Evolutionary conservation across 305 asterid genomes (phyloP).

Genomic region (Solanum hybrid): DNA sequence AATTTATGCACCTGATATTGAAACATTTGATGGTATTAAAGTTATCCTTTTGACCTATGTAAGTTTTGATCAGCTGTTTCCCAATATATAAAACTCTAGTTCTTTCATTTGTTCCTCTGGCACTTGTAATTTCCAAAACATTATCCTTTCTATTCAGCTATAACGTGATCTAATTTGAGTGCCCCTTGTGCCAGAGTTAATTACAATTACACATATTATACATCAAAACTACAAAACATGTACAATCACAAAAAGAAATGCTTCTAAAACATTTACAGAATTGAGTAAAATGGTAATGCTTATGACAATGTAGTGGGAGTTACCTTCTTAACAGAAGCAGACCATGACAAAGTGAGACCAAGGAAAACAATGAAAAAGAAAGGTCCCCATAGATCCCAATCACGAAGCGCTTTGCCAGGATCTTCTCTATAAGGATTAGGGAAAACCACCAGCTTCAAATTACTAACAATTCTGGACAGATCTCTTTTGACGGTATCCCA

Average conservation of each 20-base stretch:
- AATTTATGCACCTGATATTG: not conserved
- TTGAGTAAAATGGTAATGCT: not conserved
- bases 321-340: slow-evolving; percentile 91
- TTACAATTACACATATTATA: not conserved
- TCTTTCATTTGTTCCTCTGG: not conserved
- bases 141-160: not conserved
- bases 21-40: not conserved
- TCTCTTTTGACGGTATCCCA: slow-evolving; percentile 92
- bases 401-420: slow-evolving; percentile 96
- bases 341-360: slow-evolving; percentile 90
- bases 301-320: not conserved
- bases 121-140: not conserved
- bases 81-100: not conserved
- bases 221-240: not conserved
- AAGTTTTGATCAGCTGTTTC: not conserved
- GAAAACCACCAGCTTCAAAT: slow-evolving; percentile 86
- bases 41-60: not conserved
- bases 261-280: not conserved
- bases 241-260: not conserved
- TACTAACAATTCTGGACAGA: slow-evolving; percentile 77
- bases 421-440: slow-evolving; percentile 88
- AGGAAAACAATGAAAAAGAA: slow-evolving; percentile 94
- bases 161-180: not conserved
- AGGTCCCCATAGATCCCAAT: slow-evolving; percentile 99
- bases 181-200: not conserved